A percentile compares a stretch with the other conserved stretches of the same genome.
Conservation (phyloP, 306 rosid species). For the Quercus engelmannii region DNA sequence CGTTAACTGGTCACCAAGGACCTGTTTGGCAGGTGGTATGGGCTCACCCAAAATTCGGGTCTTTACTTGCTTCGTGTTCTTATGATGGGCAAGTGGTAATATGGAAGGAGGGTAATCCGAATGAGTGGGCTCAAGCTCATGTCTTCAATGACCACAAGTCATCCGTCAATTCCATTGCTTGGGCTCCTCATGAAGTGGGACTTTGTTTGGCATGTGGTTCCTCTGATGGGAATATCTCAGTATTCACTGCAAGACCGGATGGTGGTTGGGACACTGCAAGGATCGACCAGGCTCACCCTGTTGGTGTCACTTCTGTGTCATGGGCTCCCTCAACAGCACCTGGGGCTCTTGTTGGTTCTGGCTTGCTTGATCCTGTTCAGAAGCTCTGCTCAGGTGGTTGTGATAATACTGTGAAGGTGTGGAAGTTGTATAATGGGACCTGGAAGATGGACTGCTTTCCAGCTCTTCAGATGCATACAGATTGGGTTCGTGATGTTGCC, state of each 20-base stretch:
- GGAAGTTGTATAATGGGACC: constrained; percentile 70
- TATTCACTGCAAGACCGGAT: constrained; percentile 67
- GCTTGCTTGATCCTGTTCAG: constrained; percentile 75
- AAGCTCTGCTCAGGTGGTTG: constrained; percentile 90
- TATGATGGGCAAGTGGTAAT: constrained; percentile 68
- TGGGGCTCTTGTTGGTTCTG: constrained; percentile 70
- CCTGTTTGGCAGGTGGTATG: constrained; percentile 81
- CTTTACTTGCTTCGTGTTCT: constrained; percentile 72
- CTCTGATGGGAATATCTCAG: constrained; percentile 81
- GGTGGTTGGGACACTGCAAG: constrained; percentile 79
- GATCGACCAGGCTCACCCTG: constrained; percentile 78
- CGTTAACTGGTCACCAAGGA: constrained; percentile 75
- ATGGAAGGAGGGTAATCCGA: constrained; percentile 86
- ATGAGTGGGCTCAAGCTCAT: constrained; percentile 74
- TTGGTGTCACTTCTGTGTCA: constrained; percentile 86
- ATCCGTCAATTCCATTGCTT: constrained; percentile 74
- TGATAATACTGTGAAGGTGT: constrained; percentile 78
- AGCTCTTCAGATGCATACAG: constrained; percentile 76
- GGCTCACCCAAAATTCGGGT: constrained; percentile 89
- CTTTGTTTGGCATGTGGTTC: constrained; percentile 83
- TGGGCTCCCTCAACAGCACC: constrained; percentile 92
- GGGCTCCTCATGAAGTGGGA: constrained; percentile 96
- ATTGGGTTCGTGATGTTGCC: constrained; percentile 89
- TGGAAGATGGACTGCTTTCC: constrained; percentile 97
- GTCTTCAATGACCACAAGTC: constrained; percentile 71